Evolutionary conservation across 1,284 basidiomycete genomes (phyloP).

Genomic region (Sanguinoderma infundibulare): DNA sequence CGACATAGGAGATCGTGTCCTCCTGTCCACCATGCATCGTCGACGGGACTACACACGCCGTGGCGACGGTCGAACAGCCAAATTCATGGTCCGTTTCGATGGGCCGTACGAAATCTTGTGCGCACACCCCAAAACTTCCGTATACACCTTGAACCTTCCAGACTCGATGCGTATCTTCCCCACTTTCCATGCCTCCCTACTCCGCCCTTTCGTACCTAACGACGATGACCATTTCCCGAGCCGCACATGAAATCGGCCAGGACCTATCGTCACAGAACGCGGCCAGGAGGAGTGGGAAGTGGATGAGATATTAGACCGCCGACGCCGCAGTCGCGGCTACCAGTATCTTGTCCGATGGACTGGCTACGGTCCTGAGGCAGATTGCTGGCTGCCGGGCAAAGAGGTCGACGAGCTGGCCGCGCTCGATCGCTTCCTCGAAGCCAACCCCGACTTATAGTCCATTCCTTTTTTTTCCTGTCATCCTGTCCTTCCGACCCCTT

Average conservation of each 20-base stretch:
- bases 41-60: conserved; percentile 30
- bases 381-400: conserved; percentile 10
- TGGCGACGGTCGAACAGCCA: conserved; percentile 35
- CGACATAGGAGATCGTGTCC: conserved; percentile 34
- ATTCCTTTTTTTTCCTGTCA: too few species aligned
- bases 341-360: conserved; percentile 20
- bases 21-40: conserved; percentile 33
- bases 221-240: conserved; percentile 18
- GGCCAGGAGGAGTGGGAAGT: conserved; percentile 5
- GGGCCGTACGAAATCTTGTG: conserved; percentile 35
- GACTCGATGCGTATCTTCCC: conserved; percentile 30
- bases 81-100: conserved; percentile 40
- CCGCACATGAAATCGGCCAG: neutral
- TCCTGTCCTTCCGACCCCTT: too few species aligned
- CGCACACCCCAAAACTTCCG: conserved; percentile 22
- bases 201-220: conserved; percentile 6
- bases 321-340: conserved; percentile 2
- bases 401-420: conserved; percentile 5
- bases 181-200: conserved; percentile 21
- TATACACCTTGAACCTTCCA: conserved; percentile 31
- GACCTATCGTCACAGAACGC: neutral
- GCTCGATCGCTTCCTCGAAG: neutral
- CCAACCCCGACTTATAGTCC: neutral
- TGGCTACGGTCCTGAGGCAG: conserved; percentile 7
- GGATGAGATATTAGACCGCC: conserved; percentile 18